phyloP scores from a whole-genome alignment of 768 basidiomycete genomes.

The Lactarius hengduanensis region DNA sequence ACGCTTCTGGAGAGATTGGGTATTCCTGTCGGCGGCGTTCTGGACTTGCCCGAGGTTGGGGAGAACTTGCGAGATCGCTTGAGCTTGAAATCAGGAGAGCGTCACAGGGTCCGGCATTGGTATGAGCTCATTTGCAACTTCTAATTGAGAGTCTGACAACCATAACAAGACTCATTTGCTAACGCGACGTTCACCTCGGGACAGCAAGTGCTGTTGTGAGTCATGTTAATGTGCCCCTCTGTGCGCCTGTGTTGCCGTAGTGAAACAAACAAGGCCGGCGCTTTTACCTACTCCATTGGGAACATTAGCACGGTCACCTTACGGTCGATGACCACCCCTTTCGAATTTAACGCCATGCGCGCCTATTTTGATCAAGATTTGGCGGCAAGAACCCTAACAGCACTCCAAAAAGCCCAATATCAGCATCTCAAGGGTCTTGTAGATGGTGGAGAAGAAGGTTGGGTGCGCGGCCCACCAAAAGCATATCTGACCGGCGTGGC shows the following conservation, averaged over 20 bases:
- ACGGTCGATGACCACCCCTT: conserved; percentile 22
- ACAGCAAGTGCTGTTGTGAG: neutral
- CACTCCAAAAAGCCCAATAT: conserved; percentile 24
- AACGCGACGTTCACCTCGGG: conserved; percentile 21
- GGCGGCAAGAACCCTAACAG: conserved; percentile 15
- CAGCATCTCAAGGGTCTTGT: conserved; percentile 19
- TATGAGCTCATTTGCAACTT: neutral
- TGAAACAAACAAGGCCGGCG: conserved; percentile 15
- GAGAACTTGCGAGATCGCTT: conserved; percentile 28
- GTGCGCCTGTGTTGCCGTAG: conserved; percentile 3
- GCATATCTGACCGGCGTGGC: conserved; percentile 26
- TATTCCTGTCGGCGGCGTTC: conserved; percentile 19
- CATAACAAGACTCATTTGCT: conserved; percentile 18
- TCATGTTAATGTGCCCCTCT: neutral
- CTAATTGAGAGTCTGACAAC: conserved; percentile 2
- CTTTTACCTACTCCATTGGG: conserved; percentile 24
- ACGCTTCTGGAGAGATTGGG: conserved; percentile 16
- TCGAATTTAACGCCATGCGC: conserved; percentile 25
- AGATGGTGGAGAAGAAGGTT: conserved; percentile 15
- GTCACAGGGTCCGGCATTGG: conserved; percentile 12
- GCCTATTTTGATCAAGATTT: conserved; percentile 21
- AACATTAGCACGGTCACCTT: conserved; percentile 23
- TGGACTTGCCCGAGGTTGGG: conserved; percentile 27
- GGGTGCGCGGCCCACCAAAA: conserved; percentile 20
- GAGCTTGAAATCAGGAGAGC: neutral